Conservation (phyloP, 2,329 filamentous ascomycete species). For the Sporothrix pseudoabietina region DNA sequence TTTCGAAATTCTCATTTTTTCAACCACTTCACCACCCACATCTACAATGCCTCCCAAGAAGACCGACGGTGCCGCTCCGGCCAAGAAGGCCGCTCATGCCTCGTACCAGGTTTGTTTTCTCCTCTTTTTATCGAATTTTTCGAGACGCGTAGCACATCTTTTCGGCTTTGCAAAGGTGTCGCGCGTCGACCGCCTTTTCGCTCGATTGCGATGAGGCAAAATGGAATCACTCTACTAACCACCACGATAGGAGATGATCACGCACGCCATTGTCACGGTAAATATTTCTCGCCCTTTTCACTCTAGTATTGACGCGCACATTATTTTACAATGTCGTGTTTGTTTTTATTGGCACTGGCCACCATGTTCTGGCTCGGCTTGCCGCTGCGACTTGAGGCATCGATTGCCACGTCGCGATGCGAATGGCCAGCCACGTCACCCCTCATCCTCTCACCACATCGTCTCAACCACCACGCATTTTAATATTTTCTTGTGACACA, state of each 20-base stretch:
- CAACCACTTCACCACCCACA: constrained; percentile 18
- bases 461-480: background rate
- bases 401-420: constrained; percentile 30
- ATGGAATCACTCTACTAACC: constrained; percentile 27
- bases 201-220: constrained; percentile 1
- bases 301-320: constrained; percentile 21
- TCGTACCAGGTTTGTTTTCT: constrained; percentile 61
- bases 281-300: constrained; percentile 43
- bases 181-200: constrained; percentile 24
- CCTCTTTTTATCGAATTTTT: background rate
- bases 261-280: constrained; percentile 63
- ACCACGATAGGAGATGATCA: constrained; percentile 60
- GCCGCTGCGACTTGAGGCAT: background rate
- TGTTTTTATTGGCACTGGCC: constrained; percentile 34
- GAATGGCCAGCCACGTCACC: constrained; percentile 28
- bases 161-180: background rate
- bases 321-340: constrained; percentile 12
- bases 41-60: constrained; percentile 61
- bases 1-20: constrained; percentile 8
- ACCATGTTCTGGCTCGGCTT: background rate
- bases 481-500: background rate
- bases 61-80: constrained; percentile 46
- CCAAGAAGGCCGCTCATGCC: constrained; percentile 56
- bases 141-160: background rate
- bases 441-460: background rate